Evolutionary conservation across 2,329 filamentous ascomycete genomes (phyloP).

Genomic region (Hawksworthiomyces lignivorus): DNA sequence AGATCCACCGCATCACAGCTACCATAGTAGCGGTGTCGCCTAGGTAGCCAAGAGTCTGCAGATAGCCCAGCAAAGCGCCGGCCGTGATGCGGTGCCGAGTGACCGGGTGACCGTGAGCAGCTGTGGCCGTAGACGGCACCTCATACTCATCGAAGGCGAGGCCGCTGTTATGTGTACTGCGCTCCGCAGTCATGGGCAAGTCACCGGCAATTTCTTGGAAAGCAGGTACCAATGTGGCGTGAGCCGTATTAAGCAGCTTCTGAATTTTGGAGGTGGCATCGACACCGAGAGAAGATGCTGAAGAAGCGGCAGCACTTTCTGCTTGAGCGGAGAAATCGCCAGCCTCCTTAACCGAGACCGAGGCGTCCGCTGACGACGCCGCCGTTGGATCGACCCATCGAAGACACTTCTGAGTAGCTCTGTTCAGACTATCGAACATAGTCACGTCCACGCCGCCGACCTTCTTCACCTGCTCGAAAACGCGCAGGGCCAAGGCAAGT

Average conservation of each 20-base stretch:
- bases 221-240: conserved; percentile 13
- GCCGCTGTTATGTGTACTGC: too few species aligned
- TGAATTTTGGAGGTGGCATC: too few species aligned
- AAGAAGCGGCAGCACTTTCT: too few species aligned
- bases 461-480: conserved; percentile 22
- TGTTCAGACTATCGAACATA: conserved; percentile 29
- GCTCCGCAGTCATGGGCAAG: too few species aligned
- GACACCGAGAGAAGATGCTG: too few species aligned
- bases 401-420: conserved; percentile 7
- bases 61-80: conserved; percentile 47
- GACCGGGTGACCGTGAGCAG: background rate
- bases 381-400: conserved; percentile 6
- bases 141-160: conserved; percentile 18
- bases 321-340: too few species aligned
- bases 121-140: conserved; percentile 10
- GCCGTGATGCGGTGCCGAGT: conserved; percentile 37
- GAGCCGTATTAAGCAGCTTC: conserved; percentile 11
- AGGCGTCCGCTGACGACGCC: background rate
- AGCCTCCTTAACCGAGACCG: background rate
- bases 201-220: too few species aligned
- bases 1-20: conserved; percentile 51
- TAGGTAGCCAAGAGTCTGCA: conserved; percentile 55
- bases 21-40: conserved; percentile 53
- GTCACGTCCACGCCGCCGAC: conserved; percentile 25
- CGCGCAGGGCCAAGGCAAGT: conserved; percentile 24